Conservation (phyloP, 441 rosid species). For the Corymbia calophylla region DNA sequence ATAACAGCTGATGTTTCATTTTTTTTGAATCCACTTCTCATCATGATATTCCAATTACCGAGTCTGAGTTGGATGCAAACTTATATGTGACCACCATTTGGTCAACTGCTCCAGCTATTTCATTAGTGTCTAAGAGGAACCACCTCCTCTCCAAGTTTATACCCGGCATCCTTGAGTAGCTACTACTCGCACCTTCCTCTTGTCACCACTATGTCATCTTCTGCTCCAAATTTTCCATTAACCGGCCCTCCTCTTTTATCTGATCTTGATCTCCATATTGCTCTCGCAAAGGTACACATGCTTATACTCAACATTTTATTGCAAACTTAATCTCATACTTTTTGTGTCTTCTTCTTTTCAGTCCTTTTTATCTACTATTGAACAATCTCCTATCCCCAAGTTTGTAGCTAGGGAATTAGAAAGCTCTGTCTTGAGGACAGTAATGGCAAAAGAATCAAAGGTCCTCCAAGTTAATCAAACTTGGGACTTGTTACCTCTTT, state of each 20-base stretch:
- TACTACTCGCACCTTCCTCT: background rate
- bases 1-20: background rate
- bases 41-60: background rate
- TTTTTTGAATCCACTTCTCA: background rate
- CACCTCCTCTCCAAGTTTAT: accelerated
- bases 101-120: background rate
- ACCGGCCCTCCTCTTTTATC: background rate
- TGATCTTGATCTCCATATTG: background rate
- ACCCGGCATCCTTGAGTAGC: accelerated
- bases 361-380: background rate
- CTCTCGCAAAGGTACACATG: background rate
- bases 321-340: background rate
- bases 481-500: background rate
- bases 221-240: background rate
- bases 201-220: background rate
- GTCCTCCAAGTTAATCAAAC: background rate
- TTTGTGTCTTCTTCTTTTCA: background rate
- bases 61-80: background rate
- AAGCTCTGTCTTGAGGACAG: background rate
- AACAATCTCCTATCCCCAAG: background rate
- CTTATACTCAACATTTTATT: too few relatives aligned
- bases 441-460: background rate
- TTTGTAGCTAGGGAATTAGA: background rate
- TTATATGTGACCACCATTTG: background rate
- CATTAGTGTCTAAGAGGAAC: background rate